These are phyloP conservation scores for Alternaria infectoria DNA, from an alignment of 2,329 filamentous ascomycete genomes.

Conservation along the genomic window DNA sequence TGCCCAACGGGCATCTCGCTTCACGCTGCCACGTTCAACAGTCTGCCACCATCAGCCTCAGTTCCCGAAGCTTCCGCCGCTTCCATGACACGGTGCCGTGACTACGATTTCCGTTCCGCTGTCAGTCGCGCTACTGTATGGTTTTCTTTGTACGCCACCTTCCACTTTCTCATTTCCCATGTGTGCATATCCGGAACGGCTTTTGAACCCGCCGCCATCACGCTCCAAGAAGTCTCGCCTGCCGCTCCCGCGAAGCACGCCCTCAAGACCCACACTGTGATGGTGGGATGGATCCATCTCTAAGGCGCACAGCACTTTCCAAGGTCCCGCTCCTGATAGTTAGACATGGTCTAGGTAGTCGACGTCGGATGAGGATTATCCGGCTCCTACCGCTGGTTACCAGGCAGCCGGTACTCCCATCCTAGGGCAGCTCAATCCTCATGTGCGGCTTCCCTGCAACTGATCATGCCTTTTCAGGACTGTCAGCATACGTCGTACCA, in stretches of 20 bases:
- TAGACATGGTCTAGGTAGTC: not conserved
- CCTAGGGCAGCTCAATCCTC: not conserved
- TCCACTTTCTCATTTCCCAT: not conserved
- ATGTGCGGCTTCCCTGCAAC: slow-evolving; percentile 4
- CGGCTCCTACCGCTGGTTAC: slow-evolving; percentile 27
- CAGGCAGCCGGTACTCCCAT: slow-evolving; percentile 7
- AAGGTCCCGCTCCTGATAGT: not conserved
- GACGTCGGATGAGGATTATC: slow-evolving; percentile 4
- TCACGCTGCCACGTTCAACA: not conserved
- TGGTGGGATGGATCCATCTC: not conserved
- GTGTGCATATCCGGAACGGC: not conserved
- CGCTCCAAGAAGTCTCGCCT: not conserved
- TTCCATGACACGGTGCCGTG: not conserved
- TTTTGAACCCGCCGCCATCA: not conserved
- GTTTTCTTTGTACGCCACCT: not conserved
- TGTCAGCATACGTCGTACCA: slow-evolving; percentile 8
- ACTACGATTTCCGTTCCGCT: not conserved
- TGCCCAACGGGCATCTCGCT: not conserved
- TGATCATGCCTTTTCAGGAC: not conserved
- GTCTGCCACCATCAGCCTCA: not conserved
- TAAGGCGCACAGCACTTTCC: not conserved
- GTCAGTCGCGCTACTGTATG: not conserved
- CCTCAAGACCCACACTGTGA: not conserved
- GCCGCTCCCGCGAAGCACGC: not conserved
- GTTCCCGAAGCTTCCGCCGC: not conserved